Percentiles rank a stretch among this genome's conserved stretches.
Conservation (phyloP, 495 filamentous ascomycete genomes). For the Ascodesmis nigricans region DNA sequence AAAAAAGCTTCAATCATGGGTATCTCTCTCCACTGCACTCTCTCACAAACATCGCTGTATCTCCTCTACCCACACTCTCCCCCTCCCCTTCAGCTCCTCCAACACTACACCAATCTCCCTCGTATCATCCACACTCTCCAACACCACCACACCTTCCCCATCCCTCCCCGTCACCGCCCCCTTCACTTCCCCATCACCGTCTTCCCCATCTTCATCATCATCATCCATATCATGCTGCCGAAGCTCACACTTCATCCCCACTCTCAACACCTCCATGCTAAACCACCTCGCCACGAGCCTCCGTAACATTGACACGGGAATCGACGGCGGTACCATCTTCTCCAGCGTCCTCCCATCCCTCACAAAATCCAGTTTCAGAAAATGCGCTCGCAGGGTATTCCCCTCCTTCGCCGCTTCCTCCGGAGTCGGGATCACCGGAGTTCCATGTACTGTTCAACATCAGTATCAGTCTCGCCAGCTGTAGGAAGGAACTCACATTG, state of each 20-base stretch:
- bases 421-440: slow-evolving; percentile 30
- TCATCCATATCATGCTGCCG: slow-evolving; percentile 39
- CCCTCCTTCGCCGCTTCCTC: slow-evolving; percentile 36
- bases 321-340: slow-evolving; percentile 47
- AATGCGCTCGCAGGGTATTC: slow-evolving; percentile 7
- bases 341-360: slow-evolving; percentile 5
- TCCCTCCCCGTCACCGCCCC: slow-evolving; percentile 3
- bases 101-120: slow-evolving; percentile 2
- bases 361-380: slow-evolving; percentile 10
- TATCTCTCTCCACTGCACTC: too few relatives aligned
- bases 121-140: slow-evolving; percentile 1
- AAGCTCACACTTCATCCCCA: slow-evolving; percentile 53
- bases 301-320: slow-evolving; percentile 62
- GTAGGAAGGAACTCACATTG: slow-evolving; percentile 15
- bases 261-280: slow-evolving; percentile 34
- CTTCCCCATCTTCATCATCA: slow-evolving; percentile 23
- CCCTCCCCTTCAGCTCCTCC: slow-evolving; percentile 1
- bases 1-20: too few relatives aligned
- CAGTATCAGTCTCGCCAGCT: background rate
- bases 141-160: slow-evolving; percentile 2
- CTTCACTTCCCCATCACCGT: slow-evolving; percentile 15
- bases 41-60: too few relatives aligned
- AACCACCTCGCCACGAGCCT: slow-evolving; percentile 54
- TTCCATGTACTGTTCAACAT: slow-evolving; percentile 9
- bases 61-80: background rate